These are phyloP conservation scores for Aspergillus indologenus DNA, from an alignment of 495 filamentous ascomycete genomes.

Conservation along the genomic window DNA sequence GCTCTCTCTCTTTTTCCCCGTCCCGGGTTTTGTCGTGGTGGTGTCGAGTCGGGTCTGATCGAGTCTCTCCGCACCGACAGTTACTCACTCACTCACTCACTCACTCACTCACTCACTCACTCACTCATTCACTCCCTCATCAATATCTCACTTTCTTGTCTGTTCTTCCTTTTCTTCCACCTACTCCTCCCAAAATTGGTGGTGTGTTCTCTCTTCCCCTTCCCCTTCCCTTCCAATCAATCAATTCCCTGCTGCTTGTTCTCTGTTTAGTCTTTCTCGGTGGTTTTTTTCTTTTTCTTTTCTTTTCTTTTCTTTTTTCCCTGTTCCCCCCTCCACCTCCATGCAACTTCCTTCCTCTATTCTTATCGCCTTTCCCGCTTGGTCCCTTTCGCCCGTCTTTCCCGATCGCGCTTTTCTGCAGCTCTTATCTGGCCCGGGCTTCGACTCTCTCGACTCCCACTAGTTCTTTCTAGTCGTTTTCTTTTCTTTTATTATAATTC, in stretches of 20 bases:
- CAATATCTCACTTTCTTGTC: slow-evolving; percentile 2
- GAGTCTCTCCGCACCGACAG: background rate
- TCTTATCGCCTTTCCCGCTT: slow-evolving; percentile 12
- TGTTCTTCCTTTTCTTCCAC: slow-evolving; percentile 2
- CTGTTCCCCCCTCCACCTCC: background rate
- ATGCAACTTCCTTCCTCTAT: background rate
- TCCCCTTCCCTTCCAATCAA: slow-evolving; percentile 4
- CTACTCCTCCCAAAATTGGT: no score
- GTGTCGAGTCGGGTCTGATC: no score
- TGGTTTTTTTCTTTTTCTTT: no score
- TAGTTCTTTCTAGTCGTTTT: background rate
- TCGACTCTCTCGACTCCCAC: background rate
- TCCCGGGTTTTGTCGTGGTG: no score
- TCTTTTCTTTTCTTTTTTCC: background rate
- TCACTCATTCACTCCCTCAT: no score
- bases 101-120: slow-evolving; percentile 8
- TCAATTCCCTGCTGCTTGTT: slow-evolving; percentile 3
- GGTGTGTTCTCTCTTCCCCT: slow-evolving; percentile 8
- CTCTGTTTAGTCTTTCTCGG: no score
- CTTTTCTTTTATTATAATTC: background rate
- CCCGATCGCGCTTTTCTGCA: slow-evolving; percentile 2
- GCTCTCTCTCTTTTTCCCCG: slow-evolving; percentile 2
- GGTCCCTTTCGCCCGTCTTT: background rate
- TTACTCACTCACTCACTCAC: slow-evolving; percentile 1
- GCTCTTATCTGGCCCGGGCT: slow-evolving; percentile 8